Percentiles rank a stretch among this genome's conserved stretches.
Evolutionary conservation across 192 early-diverging fungal species (phyloP).

Genomic region (Diversispora epigaea): DNA sequence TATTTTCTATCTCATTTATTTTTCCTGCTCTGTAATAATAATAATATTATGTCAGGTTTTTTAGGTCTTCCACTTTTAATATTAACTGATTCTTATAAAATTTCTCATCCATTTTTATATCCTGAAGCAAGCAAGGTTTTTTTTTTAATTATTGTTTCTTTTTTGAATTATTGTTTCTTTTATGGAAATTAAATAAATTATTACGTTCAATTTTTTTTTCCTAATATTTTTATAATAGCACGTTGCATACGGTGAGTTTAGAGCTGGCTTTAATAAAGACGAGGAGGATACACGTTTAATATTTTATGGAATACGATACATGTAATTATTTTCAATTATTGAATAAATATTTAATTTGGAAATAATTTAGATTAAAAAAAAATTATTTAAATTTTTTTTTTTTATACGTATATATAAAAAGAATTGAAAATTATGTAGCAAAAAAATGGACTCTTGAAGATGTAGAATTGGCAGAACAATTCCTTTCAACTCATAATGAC

Average conservation of each 20-base stretch:
- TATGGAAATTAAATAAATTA: background rate
- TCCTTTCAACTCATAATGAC: conserved; percentile 76
- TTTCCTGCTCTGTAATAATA: too few species aligned
- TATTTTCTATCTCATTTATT: too few species aligned
- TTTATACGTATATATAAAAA: background rate
- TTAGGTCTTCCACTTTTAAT: conserved; percentile 62
- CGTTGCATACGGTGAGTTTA: conserved; percentile 84
- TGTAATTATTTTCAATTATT: conserved; percentile 38
- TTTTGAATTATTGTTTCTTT: too few species aligned
- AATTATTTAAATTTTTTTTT: too few species aligned
- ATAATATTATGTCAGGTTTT: conserved; percentile 41
- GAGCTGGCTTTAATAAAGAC: conserved; percentile 66
- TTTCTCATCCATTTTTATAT: conserved; percentile 71
- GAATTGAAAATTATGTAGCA: conserved; percentile 71
- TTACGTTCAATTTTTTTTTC: background rate
- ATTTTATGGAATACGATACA: conserved; percentile 83
- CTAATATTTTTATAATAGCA: conserved; percentile 40
- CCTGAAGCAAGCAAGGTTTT: conserved; percentile 62
- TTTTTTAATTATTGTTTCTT: too few species aligned
- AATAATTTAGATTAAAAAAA: too few species aligned
- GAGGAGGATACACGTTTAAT: conserved; percentile 70
- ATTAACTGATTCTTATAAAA: conserved; percentile 87
- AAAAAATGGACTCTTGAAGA: conserved; percentile 69
- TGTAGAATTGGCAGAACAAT: conserved; percentile 62
- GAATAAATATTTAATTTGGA: background rate